Evolutionary conservation across 2,329 filamentous ascomycete genomes (phyloP), one percentile per base, ranked within the genome.

Genomic region (Cercospora janseana): DNA sequence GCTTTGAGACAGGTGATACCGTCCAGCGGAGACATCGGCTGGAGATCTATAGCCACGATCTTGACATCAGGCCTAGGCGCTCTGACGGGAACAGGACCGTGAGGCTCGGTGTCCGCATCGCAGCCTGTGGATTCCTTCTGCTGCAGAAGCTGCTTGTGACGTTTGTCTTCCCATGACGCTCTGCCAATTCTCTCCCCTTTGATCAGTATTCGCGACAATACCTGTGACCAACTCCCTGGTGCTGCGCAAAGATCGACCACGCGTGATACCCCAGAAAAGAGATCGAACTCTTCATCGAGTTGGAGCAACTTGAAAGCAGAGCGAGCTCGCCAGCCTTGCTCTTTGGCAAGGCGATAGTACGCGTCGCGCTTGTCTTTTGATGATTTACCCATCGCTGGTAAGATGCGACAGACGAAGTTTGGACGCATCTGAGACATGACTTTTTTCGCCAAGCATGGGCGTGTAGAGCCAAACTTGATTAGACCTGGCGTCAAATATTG

Each of bases 361-460:
- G 91, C 91, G 70, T 98, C 93, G 46, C 93, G 87, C 74, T 98
- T 98, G 68, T 98, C 93, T 72, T 98, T 98, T 40, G 92, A 97
- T 1, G 93, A 95, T 70, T 97, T 97, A 1, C 65, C 65, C 64
- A 67, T 68, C 20, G 27, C 40, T 45, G 42, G 26, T 6, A 15
- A 27, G 13, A 16, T 13, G 6, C 21, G 13, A 13, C n/a, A n/a
- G n/a, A n/a, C n/a, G n/a, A n/a, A n/a, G n/a, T n/a, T n/a, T n/a
- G n/a, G n/a, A n/a, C n/a, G n/a, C n/a, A n/a, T n/a, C n/a, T n/a
- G n/a, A n/a, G n/a, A n/a, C n/a, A 10, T 12, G 20, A 13, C 12
- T 40, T 40, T 40, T 32, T 15, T n/a, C 26, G 35, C 35, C 35
- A 40, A 40, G 35, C n/a, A n/a, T n/a, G n/a, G n/a, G n/a, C n/a